Percentiles rank a stretch among this genome's conserved stretches.
Conservation (phyloP, 148 eudicot genomes). For the Spergularia marina region DNA sequence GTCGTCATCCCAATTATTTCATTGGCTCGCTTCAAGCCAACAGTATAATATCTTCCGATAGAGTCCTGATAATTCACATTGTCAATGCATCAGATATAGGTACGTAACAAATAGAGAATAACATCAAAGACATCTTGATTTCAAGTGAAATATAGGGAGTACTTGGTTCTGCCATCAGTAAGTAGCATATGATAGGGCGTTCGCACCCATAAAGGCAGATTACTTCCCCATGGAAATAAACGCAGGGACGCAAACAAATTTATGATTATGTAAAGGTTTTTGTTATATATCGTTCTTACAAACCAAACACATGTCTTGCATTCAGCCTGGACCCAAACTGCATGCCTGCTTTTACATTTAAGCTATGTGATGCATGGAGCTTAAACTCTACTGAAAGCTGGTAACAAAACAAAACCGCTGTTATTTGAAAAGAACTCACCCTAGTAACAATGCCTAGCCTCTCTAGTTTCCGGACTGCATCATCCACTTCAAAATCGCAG, state of each 20-base stretch:
- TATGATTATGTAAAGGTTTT: not conserved
- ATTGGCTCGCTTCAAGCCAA: conserved; percentile 70
- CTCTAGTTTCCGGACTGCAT: conserved; percentile 81
- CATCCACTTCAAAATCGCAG: conserved; percentile 94
- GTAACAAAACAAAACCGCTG: not conserved
- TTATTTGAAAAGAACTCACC: conserved; percentile 41
- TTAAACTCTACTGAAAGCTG: not conserved
- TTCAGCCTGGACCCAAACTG: not conserved
- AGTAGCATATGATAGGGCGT: too few species aligned
- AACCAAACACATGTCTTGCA: not conserved
- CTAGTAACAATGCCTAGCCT: conserved; percentile 83
- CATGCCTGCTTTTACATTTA: not conserved
- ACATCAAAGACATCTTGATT: not conserved
- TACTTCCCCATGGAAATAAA: not conserved
- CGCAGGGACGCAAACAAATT: not conserved
- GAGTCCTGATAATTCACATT: conserved; percentile 46
- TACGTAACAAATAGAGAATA: not conserved
- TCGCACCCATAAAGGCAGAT: too few species aligned
- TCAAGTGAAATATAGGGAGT: too few species aligned
- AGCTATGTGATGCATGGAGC: not conserved
- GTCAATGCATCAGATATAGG: conserved; percentile 5
- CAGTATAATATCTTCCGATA: conserved; percentile 68
- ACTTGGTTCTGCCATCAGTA: too few species aligned
- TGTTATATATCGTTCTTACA: too few species aligned
- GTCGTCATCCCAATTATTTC: conserved; percentile 86